Base-by-base conservation (phyloP, 1,284 basidiomycete genomes). In the Ustanciosporium gigantosporum region DNA sequence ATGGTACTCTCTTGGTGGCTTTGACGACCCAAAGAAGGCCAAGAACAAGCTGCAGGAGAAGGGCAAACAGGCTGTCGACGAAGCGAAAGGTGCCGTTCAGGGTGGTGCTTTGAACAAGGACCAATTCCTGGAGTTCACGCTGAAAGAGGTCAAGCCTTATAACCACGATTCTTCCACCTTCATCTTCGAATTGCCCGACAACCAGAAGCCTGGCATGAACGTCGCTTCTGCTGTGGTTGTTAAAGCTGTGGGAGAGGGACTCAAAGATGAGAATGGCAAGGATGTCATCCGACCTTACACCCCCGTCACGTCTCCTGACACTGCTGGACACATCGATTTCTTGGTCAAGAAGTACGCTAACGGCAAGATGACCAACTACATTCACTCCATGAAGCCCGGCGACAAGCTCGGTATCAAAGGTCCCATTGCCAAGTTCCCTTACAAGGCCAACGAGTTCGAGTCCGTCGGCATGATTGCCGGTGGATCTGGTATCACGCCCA, bases 401-500 rank as follows among this genome's bases (percentile, higher is more conserved):
- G 88, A 93, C 70, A 86, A 84, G 58, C 82, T 97, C 47, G 80
- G 85, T 25, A 84, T 98, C 81, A 98, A 98, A 82, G 94, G 79
- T 36, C 68, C 72, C 25, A 69, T 72, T 42, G 58, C 71, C 49
- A 77, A 76, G 58, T 73, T 67, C 57, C 60, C 60, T 2, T 77
- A 76, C 72, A 73, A 75, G 68, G 55, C 75, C 37, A 76, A 73
- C 66, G 64, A 72, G 60, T 68, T 76, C 37, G 62, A 93, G 41
- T 81, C 90, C 67, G 87, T 95, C 53, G 88, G 87, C 47, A 88
- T 93, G 74, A 89, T 97, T 70, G 90, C 90, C 34, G 94, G 94
- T 53, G 90, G 90, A 36, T 87, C 84, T 59, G 91, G 91, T 73
- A 89, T 80, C 61, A 80, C 79, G 1, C 78, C 78, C 37, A 75